phyloP scores from a whole-genome alignment of 2,329 filamentous ascomycete genomes.

The Geosmithia putterillii region DNA sequence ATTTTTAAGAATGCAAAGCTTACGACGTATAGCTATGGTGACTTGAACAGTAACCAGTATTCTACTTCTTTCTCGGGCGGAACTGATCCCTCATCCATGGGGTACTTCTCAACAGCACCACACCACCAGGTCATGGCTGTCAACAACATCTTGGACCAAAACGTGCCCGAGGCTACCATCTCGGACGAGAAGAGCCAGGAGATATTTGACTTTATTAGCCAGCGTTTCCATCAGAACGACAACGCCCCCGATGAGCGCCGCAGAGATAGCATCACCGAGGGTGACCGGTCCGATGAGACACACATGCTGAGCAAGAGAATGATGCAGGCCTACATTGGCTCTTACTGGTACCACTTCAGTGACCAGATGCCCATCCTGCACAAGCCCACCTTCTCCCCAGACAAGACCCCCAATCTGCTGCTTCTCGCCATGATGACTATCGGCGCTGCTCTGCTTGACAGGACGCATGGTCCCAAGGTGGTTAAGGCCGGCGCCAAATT shows the following conservation, averaged over 20 bases:
- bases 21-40: conserved; percentile 32
- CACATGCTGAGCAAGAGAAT: conserved; percentile 74
- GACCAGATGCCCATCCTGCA: conserved; percentile 90
- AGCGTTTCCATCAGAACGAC: conserved; percentile 70
- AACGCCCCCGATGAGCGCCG: conserved; percentile 61
- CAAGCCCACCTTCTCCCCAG: conserved; percentile 82
- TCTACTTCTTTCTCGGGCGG: conserved; percentile 31
- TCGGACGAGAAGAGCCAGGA: conserved; percentile 82
- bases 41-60: conserved; percentile 28
- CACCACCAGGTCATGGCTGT: conserved; percentile 83
- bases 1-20: conserved; percentile 4
- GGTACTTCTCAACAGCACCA: conserved; percentile 46
- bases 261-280: conserved; percentile 67
- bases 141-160: conserved; percentile 71
- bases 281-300: conserved; percentile 53
- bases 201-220: conserved; percentile 68
- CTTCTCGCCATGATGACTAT: conserved; percentile 85
- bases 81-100: conserved; percentile 32
- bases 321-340: conserved; percentile 90
- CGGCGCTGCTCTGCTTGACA: conserved; percentile 80
- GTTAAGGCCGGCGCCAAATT: conserved; percentile 70
- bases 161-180: conserved; percentile 64
- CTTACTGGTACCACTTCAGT: conserved; percentile 92
- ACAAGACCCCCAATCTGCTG: conserved; percentile 73
- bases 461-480: conserved; percentile 60